A percentile compares a stretch with the other conserved stretches of the same genome.
These are phyloP conservation scores for Ogataea pilisensis DNA, from an alignment of 805 yeast genomes.

Conservation along the genomic window DNA sequence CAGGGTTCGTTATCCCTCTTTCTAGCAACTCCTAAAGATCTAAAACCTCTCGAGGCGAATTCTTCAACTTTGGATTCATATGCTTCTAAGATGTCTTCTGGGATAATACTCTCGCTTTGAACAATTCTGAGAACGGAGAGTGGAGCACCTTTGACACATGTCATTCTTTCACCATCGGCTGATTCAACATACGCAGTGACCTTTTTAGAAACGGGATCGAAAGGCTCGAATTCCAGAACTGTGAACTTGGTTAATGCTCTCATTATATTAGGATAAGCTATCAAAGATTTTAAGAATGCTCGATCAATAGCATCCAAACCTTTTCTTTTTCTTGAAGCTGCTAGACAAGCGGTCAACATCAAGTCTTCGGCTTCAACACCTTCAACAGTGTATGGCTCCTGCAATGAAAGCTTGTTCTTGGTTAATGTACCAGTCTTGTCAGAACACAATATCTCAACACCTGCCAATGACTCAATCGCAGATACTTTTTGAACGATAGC, in stretches of 20 bases:
- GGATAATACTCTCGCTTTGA: slow-evolving; percentile 92
- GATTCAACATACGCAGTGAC: slow-evolving; percentile 91
- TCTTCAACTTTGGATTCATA: slow-evolving; percentile 95
- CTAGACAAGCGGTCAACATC: slow-evolving; percentile 91
- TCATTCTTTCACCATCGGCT: slow-evolving; percentile 88
- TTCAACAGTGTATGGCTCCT: slow-evolving; percentile 96
- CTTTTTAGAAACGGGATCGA: slow-evolving; percentile 95
- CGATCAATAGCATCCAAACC: slow-evolving; percentile 93
- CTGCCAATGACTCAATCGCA: slow-evolving; percentile 95
- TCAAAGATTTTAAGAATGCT: slow-evolving; percentile 87
- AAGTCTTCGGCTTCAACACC: slow-evolving; percentile 95
- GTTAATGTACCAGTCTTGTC: slow-evolving; percentile 98
- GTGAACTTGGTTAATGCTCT: slow-evolving; percentile 86
- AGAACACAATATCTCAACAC: slow-evolving; percentile 96
- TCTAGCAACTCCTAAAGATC: slow-evolving; percentile 97
- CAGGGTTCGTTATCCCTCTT: slow-evolving; percentile 96
- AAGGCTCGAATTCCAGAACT: slow-evolving; percentile 91
- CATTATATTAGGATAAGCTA: slow-evolving; percentile 84
- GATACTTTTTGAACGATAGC: slow-evolving; percentile 96
- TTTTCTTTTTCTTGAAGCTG: slow-evolving; percentile 92
- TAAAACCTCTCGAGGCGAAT: slow-evolving; percentile 95
- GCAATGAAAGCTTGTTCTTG: slow-evolving; percentile 92
- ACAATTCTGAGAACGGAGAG: slow-evolving; percentile 91
- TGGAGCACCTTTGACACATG: slow-evolving; percentile 97
- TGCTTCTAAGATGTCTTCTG: slow-evolving; percentile 88